These are phyloP conservation scores for Flaveria ramosissima DNA, from an alignment of 129 eudicot species.

Conservation along the genomic window DNA sequence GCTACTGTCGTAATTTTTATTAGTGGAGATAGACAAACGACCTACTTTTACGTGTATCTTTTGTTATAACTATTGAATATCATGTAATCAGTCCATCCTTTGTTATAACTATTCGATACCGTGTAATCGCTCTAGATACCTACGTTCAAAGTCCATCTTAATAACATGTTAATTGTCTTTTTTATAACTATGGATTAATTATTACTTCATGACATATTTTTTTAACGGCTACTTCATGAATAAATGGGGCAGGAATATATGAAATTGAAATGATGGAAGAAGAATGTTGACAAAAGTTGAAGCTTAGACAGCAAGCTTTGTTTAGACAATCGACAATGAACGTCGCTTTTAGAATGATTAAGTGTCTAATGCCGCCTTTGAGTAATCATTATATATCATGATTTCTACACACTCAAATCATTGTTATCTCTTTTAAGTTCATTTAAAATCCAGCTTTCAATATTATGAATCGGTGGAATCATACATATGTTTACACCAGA, in stretches of 20 bases:
- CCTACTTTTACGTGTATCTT: too few species aligned
- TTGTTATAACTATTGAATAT: too few species aligned
- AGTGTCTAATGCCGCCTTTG: slow-evolving; percentile 3
- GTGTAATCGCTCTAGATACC: neutral
- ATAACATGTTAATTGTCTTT: neutral
- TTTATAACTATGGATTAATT: neutral
- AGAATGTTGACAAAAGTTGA: slow-evolving; percentile 1
- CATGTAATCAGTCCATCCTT: too few species aligned
- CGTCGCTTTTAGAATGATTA: slow-evolving; percentile 5
- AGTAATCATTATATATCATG: neutral
- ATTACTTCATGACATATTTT: neutral
- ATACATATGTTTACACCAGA: too few species aligned
- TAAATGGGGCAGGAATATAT: neutral
- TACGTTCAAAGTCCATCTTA: too few species aligned
- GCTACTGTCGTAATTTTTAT: too few species aligned
- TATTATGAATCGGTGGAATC: neutral
- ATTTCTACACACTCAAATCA: slow-evolving; percentile 19
- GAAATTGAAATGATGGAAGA: slow-evolving; percentile 3
- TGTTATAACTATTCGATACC: too few species aligned
- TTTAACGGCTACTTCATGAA: neutral
- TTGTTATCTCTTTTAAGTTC: slow-evolving; percentile 1
- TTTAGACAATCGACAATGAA: neutral
- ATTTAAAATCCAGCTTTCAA: neutral
- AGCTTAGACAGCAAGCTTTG: slow-evolving; percentile 10
- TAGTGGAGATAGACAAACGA: too few species aligned